phyloP scores from a whole-genome alignment of 2,329 filamentous ascomycete genomes.

The Neopestalotiopsis sp. region DNA sequence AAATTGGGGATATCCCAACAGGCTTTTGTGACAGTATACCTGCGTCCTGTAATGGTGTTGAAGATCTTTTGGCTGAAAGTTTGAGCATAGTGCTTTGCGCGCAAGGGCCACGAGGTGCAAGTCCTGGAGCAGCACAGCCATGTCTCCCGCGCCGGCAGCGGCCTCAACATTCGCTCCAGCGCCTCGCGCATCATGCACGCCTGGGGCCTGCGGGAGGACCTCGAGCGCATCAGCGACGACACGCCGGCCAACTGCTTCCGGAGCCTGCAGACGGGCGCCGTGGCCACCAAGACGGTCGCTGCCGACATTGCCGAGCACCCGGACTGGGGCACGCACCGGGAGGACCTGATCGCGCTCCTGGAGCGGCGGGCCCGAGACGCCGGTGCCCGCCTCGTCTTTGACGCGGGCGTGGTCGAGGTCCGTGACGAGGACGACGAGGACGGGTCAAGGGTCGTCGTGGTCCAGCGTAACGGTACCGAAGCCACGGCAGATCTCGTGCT shows the following conservation, averaged over 20 bases:
- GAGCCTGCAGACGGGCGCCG: constrained; percentile 14
- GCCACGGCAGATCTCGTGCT: constrained; percentile 16
- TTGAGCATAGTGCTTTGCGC: constrained; percentile 8
- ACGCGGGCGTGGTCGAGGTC: constrained; percentile 2
- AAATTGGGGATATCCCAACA: not conserved
- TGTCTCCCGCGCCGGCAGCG: constrained; percentile 3
- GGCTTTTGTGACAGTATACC: not conserved
- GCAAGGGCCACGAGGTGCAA: constrained; percentile 17
- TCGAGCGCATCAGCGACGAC: constrained; percentile 18
- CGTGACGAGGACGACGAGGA: not conserved
- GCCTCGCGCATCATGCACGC: constrained; percentile 17
- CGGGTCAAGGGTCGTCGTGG: not conserved
- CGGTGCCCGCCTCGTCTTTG: constrained; percentile 9
- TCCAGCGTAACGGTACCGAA: constrained; percentile 2
- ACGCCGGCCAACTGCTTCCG: constrained; percentile 16
- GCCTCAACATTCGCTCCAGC: constrained; percentile 13
- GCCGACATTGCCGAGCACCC: constrained; percentile 13
- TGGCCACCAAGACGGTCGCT: constrained; percentile 15
- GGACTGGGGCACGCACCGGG: constrained; percentile 15
- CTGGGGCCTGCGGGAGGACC: constrained; percentile 13
- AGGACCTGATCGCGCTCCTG: constrained; percentile 2
- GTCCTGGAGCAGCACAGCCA: constrained; percentile 13
- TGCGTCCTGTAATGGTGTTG: not conserved
- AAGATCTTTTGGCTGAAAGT: not conserved
- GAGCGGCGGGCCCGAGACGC: not conserved